Conservation (phyloP, 768 basidiomycete species). For the Rhizopogon vesiculosus region DNA sequence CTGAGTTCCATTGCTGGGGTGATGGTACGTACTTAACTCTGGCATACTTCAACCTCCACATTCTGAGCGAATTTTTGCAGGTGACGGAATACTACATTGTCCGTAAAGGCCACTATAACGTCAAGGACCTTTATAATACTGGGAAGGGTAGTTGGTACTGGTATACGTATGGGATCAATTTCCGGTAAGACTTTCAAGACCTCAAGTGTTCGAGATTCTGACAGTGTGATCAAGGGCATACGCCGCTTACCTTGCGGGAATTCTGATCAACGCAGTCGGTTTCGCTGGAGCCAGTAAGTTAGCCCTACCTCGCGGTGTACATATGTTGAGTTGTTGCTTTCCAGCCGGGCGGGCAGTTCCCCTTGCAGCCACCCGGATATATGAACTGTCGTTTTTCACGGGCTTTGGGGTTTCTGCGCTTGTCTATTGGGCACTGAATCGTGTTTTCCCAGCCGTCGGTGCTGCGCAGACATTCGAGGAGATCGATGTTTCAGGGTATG, state of each 20-base stretch:
- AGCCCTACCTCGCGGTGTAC: not conserved
- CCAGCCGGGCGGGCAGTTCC: conserved; percentile 58
- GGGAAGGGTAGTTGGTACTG: conserved; percentile 63
- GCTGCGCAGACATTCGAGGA: conserved; percentile 46
- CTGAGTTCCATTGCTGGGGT: conserved; percentile 78
- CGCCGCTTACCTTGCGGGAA: conserved; percentile 67
- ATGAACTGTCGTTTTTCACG: conserved; percentile 78
- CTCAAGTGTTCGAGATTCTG: conserved; percentile 2
- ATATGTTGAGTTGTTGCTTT: not conserved
- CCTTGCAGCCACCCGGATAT: conserved; percentile 63
- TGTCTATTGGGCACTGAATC: conserved; percentile 57
- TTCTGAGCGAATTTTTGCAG: conserved; percentile 25
- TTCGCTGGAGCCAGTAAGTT: conserved; percentile 70
- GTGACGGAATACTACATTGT: conserved; percentile 79
- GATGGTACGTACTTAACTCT: conserved; percentile 44
- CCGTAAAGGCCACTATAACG: conserved; percentile 61
- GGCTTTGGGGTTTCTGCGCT: conserved; percentile 69
- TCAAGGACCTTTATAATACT: conserved; percentile 65
- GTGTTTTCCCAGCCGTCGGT: conserved; percentile 55
- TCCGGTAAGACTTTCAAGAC: conserved; percentile 40
- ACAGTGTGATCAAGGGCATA: conserved; percentile 42
- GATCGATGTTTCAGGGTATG: conserved; percentile 43
- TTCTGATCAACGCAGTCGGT: conserved; percentile 78
- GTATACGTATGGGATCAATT: conserved; percentile 72
- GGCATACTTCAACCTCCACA: not conserved